Conservation (phyloP, 1,284 basidiomycete species). For the Leccinum insolens region DNA sequence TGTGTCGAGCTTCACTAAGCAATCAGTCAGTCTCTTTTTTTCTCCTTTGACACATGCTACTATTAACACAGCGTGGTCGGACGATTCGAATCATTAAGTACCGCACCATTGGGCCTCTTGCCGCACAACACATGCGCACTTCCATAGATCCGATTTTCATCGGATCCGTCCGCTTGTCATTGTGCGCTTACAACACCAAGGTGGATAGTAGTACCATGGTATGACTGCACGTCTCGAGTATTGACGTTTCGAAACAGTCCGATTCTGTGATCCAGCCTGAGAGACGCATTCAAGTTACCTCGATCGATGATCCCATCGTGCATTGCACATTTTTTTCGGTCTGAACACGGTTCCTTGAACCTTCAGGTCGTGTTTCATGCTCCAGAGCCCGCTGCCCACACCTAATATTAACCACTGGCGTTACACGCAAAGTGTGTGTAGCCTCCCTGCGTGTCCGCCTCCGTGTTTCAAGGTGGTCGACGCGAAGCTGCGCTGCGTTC, state of each 20-base stretch:
- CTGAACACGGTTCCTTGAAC: background rate
- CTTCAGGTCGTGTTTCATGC: slow-evolving; percentile 4
- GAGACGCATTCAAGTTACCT: background rate
- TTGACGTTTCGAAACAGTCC: background rate
- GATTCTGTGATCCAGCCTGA: background rate
- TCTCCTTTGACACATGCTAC: slow-evolving; percentile 1
- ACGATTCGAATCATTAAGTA: slow-evolving; percentile 4
- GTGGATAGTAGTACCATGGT: background rate
- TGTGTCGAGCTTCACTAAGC: slow-evolving; percentile 1
- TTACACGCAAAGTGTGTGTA: background rate
- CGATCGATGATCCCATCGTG: slow-evolving; percentile 8
- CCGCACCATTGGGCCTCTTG: background rate
- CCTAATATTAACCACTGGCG: background rate
- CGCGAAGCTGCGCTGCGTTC: background rate
- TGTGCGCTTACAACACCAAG: background rate
- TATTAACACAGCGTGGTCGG: background rate
- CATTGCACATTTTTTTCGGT: background rate
- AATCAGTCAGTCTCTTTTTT: background rate
- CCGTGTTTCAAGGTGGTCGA: background rate
- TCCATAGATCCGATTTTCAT: background rate
- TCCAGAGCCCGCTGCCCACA: background rate
- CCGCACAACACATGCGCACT: background rate
- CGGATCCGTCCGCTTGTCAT: background rate
- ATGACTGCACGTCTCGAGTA: too few relatives aligned
- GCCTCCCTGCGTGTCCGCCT: background rate